A percentile compares a stretch with the other conserved stretches of the same genome.
phyloP scores from a whole-genome alignment of 2,329 filamentous ascomycete species.

The Ophiostoma tasmaniense region DNA sequence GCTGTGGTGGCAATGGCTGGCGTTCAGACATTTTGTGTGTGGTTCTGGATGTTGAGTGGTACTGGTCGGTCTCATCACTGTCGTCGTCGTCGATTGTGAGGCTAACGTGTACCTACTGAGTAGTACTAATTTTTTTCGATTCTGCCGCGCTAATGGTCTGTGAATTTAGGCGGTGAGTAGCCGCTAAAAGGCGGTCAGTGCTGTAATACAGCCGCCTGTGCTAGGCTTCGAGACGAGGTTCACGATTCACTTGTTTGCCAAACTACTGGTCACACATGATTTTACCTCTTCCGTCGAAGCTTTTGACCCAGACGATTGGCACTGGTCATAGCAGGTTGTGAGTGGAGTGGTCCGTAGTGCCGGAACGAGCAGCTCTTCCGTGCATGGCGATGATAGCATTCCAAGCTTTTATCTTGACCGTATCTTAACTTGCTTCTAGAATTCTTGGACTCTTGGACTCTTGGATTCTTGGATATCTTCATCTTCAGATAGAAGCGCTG shows the following conservation, averaged over 20 bases:
- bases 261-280: background rate
- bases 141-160: conserved; percentile 11
- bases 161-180: conserved; percentile 4
- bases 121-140: conserved; percentile 8
- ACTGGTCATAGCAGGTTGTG: background rate
- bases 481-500: background rate
- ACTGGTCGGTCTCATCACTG: too few species aligned
- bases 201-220: background rate
- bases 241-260: background rate
- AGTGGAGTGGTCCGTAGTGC: background rate
- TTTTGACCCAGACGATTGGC: background rate
- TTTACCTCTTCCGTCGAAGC: background rate
- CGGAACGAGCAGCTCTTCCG: background rate
- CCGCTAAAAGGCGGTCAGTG: conserved; percentile 10
- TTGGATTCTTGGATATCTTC: too few species aligned
- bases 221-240: background rate
- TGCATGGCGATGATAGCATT: background rate
- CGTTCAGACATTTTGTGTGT: conserved; percentile 11
- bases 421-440: too few species aligned
- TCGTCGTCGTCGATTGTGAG: background rate
- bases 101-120: background rate
- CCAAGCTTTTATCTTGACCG: background rate
- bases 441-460: too few species aligned
- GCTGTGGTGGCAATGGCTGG: conserved; percentile 12
- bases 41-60: background rate